Base-by-base conservation (phyloP, 495 filamentous ascomycete genomes). In the Tetracladium setigerum region DNA sequence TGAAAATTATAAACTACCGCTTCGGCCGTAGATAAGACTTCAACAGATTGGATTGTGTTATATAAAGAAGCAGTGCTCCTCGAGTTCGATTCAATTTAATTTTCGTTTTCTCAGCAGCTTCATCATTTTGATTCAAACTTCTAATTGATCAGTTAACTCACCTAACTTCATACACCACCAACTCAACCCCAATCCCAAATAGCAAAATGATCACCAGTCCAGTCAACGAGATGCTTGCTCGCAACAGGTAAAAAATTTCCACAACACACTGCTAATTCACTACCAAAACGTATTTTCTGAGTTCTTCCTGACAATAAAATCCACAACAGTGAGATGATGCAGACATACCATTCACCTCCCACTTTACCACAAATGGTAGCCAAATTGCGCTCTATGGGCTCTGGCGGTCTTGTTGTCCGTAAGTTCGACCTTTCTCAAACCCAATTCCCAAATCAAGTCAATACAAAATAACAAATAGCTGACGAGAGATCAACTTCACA, bases 241-340 rank as follows among this genome's bases (percentile, higher is more conserved):
- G 45, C 31, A 54, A 54, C 45, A 48, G 39, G 50, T 52, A 41
- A 31, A 15, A n/a, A n/a, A n/a, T n/a, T n/a, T n/a, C n/a, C n/a
- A n/a, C n/a, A n/a, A n/a, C n/a, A n/a, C n/a, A n/a, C n/a, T n/a
- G n/a, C n/a, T n/a, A n/a, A n/a, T n/a, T n/a, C n/a, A n/a, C n/a
- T n/a, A n/a, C n/a, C 38, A 6, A 38, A 16, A 8, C 36, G 36
- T 16, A 8, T 27, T 27, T 31, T 5, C 5, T 5, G 27, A 11
- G 13, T 36, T 30, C 5, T 30, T 30, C 2, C 15, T 1, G 6
- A 44, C 19, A 19, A 13, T 14, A 40, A 40, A 30, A 52, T 31
- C 19, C 5, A 11, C 16, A 10, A 2, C 24, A 52, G 49, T 31
- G 48, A 53, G 44, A 9, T 48, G 27, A 30, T 40, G 18, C 33